A percentile compares a stretch with the other conserved stretches of the same genome.
Evolutionary conservation across 148 eudicot genomes (phyloP).

Genomic region (Polygonum maritimum): DNA sequence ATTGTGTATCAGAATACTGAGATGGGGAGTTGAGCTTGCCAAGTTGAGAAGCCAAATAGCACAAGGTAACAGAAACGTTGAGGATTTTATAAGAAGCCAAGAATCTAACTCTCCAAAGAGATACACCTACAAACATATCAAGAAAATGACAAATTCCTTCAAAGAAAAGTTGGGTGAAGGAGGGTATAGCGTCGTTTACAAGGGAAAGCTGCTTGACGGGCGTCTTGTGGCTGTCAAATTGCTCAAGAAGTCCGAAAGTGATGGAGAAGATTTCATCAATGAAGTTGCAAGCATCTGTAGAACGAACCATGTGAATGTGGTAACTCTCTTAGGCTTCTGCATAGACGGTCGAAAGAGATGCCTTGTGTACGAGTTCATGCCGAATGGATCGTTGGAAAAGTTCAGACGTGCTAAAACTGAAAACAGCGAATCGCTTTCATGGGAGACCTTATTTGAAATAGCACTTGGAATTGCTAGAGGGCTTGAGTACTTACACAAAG

Average conservation of each 20-base stretch:
- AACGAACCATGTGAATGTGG: not conserved
- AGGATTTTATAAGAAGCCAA: not conserved
- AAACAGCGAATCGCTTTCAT: slow-evolving; percentile 4
- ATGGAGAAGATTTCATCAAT: not conserved
- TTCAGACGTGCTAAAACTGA: not conserved
- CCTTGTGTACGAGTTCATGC: not conserved
- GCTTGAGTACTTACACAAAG: slow-evolving; percentile 36
- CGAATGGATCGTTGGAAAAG: slow-evolving; percentile 12
- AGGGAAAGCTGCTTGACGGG: not conserved
- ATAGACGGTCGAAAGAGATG: not conserved
- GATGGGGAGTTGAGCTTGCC: not conserved
- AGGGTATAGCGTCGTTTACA: not conserved
- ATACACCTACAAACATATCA: not conserved
- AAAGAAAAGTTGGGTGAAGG: slow-evolving; percentile 1
- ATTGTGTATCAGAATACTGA: not conserved
- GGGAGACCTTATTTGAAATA: slow-evolving; percentile 17
- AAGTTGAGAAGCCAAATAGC: not conserved
- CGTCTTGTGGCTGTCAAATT: slow-evolving; percentile 1
- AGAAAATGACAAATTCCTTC: not conserved
- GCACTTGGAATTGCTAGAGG: slow-evolving; percentile 34
- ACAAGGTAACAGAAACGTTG: not conserved
- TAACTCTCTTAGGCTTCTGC: not conserved
- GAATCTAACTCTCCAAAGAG: not conserved
- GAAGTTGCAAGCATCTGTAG: not conserved
- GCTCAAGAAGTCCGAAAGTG: not conserved